phyloP scores from a whole-genome alignment of 2,329 filamentous ascomycete species.

The Chrysosporium queenslandicum region DNA sequence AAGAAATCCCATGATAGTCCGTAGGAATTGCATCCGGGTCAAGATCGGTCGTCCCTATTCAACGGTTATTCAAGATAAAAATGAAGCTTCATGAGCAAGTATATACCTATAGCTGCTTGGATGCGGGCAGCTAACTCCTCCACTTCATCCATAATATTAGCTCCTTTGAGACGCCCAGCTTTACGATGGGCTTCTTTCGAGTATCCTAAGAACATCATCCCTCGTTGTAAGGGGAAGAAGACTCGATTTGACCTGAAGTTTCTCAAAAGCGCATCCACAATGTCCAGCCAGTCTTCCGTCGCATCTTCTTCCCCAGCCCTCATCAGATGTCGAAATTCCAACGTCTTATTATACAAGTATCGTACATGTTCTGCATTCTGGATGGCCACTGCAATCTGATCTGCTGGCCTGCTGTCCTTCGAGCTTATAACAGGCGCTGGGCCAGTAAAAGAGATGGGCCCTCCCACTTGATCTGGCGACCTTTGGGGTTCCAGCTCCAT shows the following conservation, averaged over 20 bases:
- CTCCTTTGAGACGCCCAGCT: conserved; percentile 28
- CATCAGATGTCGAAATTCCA: conserved; percentile 41
- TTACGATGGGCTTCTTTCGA: conserved; percentile 34
- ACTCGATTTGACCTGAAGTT: conserved; percentile 51
- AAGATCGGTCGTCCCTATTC: conserved; percentile 12
- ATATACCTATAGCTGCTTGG: conserved; percentile 34
- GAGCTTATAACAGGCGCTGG: background rate
- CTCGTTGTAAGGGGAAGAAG: conserved; percentile 48
- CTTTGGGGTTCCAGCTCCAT: conserved; percentile 19
- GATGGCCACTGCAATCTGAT: background rate
- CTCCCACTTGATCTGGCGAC: conserved; percentile 20
- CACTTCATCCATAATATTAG: conserved; percentile 34
- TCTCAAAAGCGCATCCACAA: conserved; percentile 48
- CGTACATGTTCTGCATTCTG: conserved; percentile 26
- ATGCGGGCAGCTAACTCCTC: conserved; percentile 37
- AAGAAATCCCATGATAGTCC: conserved; percentile 66
- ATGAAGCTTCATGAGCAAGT: background rate
- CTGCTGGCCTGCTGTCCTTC: background rate
- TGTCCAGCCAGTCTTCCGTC: conserved; percentile 49
- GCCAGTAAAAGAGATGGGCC: conserved; percentile 5
- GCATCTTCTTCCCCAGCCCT: conserved; percentile 43
- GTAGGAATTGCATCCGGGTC: conserved; percentile 32
- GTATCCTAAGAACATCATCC: conserved; percentile 43
- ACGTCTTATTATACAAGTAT: conserved; percentile 38
- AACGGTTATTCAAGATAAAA: background rate